Evolutionary conservation across 371 early-diverging fungal species (phyloP), one percentile per base, ranked within the genome.

Genomic region (Rhizopus stolonifer): DNA sequence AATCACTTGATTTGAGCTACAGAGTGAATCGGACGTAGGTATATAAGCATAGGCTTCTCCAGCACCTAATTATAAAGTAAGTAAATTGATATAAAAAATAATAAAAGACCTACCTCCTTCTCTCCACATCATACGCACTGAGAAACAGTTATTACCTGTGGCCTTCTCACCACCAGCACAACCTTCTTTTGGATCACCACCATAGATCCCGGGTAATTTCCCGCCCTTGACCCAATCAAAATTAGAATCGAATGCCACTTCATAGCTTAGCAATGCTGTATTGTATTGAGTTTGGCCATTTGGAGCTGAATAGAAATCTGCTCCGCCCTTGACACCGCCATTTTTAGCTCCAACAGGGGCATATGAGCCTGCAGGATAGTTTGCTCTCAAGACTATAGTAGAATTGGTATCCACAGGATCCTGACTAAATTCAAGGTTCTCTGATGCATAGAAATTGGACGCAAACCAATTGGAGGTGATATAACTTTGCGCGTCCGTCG

Each of bases 161-260:
- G 78, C 65, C 26, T 66, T 64, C 19, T 52, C 50, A 10, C 78
- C 78, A 9, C 78, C 78, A 8, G 78, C 70, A 47, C 78, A 78
- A 8, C 70, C 72, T 21, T 56, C 57, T 19, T 65, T 49, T 5
- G 65, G 58, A 25, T 13, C 72, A 54, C 83, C 78, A 25, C 72
- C 70, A 56, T 67, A 76, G 14, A 79, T 53, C 23, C 79, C 79
- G 19, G 83, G 83, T 17, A 82, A 51, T 47, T 80, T 80, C 3
- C 83, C 81, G 44, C 83, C 83, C 11, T 68, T 64, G 5, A 74
- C 75, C 78, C 79, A 83, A 13, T 77, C 42, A 62, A 83, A 83
- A 32, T 70, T 72, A 13, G 45, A 46, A 19, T 74, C 80, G 56
- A 83, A 83, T 15, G 77, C 79, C 17, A 83, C 56, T 22, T 80